Evolutionary conservation across 306 rosid genomes (phyloP), one percentile per base, ranked within the genome.

Genomic region (Lathyrus aphaca): DNA sequence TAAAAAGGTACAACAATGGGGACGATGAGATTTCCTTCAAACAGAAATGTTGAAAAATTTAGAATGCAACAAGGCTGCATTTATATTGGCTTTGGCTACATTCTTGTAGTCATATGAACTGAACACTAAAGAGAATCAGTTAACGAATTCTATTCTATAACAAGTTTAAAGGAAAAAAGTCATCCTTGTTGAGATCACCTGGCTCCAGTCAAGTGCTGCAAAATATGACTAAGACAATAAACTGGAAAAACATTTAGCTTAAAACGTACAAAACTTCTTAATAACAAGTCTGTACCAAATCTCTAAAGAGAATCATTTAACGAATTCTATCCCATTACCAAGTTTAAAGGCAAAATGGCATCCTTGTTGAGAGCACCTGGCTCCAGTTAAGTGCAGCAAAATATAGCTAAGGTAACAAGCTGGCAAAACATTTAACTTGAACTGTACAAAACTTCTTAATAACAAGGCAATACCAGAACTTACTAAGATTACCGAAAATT

Each of bases 11-110:
- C 19, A 6, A n/a, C 70, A 42, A 17, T 23, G 39, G 64, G 30
- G 64, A 50, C 39, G n/a, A 50, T 53, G 45, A 50, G 65, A 9
- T 54, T 38, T 49, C 68, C 65, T 76, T 40, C 51, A 51, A 66
- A 67, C 61, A 45, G 32, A 54, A 19, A 61, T 13, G 29, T 42
- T 15, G 35, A 49, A 48, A 49, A 39, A 16, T 40, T 3, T 5
- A 66, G 68, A 50, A 40, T 16, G 58, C 49, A 13, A 32, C 48
- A 68, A 59, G 63, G 69, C 62, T 40, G 69, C 11, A 23, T 27
- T 35, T 61, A 40, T 76, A 42, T 76, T 49, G 13, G 23, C 43
- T 62, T 14, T 39, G 62, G 50, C 35, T 17, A 18, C 25, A 18
- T 32, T 61, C 71, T 51, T 76, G 21, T 19, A 53, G 71, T 58